phyloP scores from a whole-genome alignment of 495 filamentous ascomycete genomes.

The Amphirosellinia nigrospora region DNA sequence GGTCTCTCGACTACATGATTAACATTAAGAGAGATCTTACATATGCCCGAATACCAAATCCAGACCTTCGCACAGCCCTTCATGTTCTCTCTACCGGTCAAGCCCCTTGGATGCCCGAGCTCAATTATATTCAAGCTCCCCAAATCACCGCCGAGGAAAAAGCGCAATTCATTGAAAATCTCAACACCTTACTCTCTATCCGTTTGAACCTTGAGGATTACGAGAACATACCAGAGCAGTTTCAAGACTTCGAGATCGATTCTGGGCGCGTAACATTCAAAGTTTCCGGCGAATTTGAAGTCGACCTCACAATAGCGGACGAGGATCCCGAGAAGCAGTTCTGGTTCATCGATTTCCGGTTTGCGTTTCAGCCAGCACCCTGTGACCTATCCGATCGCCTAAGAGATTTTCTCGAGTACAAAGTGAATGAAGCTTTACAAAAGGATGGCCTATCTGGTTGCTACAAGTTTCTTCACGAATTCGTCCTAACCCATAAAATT shows the following conservation, averaged over 20 bases:
- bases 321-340: conserved; percentile 82
- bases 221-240: conserved; percentile 72
- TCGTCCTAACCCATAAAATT: conserved; percentile 87
- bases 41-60: conserved; percentile 74
- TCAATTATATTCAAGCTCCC: conserved; percentile 80
- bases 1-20: conserved; percentile 64
- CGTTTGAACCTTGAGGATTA: conserved; percentile 82
- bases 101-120: conserved; percentile 77
- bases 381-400: conserved; percentile 64
- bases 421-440: conserved; percentile 70
- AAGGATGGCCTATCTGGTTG: conserved; percentile 74
- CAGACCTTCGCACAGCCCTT: conserved; percentile 88
- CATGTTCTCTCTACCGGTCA: conserved; percentile 79
- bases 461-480: conserved; percentile 82
- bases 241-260: conserved; percentile 74
- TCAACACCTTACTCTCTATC: conserved; percentile 82
- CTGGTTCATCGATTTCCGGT: conserved; percentile 91
- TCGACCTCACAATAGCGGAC: conserved; percentile 85
- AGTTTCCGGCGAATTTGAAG: conserved; percentile 84
- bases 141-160: conserved; percentile 69
- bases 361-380: conserved; percentile 74
- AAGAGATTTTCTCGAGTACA: conserved; percentile 67
- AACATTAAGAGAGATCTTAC: conserved; percentile 72
- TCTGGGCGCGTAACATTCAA: conserved; percentile 86
- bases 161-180: conserved; percentile 71